Evolutionary conservation across 1,284 basidiomycete species (phyloP).

Genomic region (Leccinum solheimii): DNA sequence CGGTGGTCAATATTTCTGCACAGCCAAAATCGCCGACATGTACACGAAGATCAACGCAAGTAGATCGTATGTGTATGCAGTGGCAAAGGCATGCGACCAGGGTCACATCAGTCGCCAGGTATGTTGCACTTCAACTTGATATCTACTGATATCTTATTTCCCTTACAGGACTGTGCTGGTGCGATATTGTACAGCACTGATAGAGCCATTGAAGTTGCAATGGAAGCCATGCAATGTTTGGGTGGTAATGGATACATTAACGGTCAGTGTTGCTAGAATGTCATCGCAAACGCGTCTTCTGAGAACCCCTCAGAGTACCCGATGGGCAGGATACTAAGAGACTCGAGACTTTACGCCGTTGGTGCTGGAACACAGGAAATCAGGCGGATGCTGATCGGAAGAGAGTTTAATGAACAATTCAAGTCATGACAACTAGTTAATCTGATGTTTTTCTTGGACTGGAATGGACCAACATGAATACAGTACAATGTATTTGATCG

Average conservation of each 20-base stretch:
- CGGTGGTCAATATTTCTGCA: neutral
- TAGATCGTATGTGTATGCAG: conserved; percentile 90
- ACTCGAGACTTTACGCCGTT: conserved; percentile 85
- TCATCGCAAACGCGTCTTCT: neutral
- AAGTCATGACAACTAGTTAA: conserved; percentile 20
- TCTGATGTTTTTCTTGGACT: neutral
- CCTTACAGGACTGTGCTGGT: conserved; percentile 78
- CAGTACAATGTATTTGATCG: neutral
- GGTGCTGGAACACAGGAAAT: conserved; percentile 94
- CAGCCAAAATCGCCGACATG: conserved; percentile 89
- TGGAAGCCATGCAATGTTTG: conserved; percentile 89
- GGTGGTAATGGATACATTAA: conserved; percentile 95
- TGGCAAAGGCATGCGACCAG: conserved; percentile 84
- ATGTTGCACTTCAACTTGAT: conserved; percentile 29
- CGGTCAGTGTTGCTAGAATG: conserved; percentile 44
- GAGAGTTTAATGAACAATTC: conserved; percentile 83
- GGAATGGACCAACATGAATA: neutral
- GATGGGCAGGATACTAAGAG: conserved; percentile 81
- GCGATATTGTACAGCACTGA: conserved; percentile 92
- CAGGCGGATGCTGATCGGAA: conserved; percentile 84
- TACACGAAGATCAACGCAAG: conserved; percentile 92
- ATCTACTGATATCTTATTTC: conserved; percentile 6
- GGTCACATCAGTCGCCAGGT: conserved; percentile 83
- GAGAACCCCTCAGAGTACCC: conserved; percentile 67
- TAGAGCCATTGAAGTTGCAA: conserved; percentile 84